These are phyloP conservation scores for Spongospora subterranea DNA, from an alignment of 208 protist genomes.

Conservation along the genomic window DNA sequence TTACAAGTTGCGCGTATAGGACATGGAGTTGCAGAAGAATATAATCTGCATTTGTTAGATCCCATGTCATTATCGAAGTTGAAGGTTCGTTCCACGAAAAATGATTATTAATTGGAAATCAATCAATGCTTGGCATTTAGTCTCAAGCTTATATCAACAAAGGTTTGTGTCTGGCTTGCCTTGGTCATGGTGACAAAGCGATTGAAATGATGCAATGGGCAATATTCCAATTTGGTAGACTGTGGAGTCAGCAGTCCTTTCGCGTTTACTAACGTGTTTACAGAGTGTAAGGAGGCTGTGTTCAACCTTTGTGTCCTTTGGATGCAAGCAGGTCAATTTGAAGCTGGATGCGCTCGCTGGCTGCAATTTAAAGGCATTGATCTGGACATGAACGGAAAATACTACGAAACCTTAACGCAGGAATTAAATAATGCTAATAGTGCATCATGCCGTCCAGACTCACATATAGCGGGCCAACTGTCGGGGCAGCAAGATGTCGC, in stretches of 20 bases:
- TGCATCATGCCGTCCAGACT: not conserved
- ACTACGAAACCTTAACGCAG: not conserved
- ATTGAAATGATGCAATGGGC: conserved; percentile 21
- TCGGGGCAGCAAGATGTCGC: not conserved
- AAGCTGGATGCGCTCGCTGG: not conserved
- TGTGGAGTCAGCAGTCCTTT: not conserved
- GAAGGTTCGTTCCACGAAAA: not conserved
- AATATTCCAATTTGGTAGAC: not conserved
- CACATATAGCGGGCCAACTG: not conserved
- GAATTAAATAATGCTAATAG: not conserved
- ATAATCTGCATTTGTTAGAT: not conserved
- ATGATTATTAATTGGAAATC: not conserved
- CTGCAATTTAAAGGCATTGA: conserved; percentile 56
- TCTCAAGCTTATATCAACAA: conserved; percentile 35
- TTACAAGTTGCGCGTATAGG: too few species aligned
- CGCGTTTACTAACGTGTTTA: not conserved
- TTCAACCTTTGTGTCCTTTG: conserved; percentile 40
- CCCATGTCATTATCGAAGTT: not conserved
- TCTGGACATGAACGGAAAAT: not conserved
- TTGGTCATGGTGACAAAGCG: not conserved
- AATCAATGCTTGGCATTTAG: not conserved
- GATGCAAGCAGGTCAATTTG: not conserved
- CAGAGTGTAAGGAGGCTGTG: not conserved
- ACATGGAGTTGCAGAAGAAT: too few species aligned
- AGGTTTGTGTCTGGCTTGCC: not conserved